Base-by-base conservation (phyloP, 352 stramenopile species). In the Phytophthora kernoviae region DNA sequence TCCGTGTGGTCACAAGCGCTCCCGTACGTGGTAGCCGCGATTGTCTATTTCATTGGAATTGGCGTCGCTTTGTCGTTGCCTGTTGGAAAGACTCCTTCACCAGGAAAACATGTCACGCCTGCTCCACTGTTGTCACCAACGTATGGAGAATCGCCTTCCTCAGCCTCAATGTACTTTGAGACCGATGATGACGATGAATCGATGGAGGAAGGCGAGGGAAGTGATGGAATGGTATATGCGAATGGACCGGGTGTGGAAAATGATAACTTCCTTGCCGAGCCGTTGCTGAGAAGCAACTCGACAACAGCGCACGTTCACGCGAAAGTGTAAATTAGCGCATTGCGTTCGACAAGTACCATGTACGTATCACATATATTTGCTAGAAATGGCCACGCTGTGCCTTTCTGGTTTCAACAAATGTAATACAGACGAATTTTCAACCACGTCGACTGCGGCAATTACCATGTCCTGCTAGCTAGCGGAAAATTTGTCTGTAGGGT, bases 21-120 rank as follows among this genome's bases (percentile, higher is more conserved):
- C 5, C 84, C 84, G n/a, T 93, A 79, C 44, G 63, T 80, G 11
- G 54, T 90, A 8, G 79, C 84, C 7, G 64, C 78, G 12, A 65
- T 68, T 2, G 43, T 91, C 22, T 91, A 88, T 48, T 40, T 73
- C 4, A 56, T 77, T 33, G 70, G 72, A 18, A 75, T 88, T 14
- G 59, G 63, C n/a, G 63, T 89, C 26, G 78, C 80, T n/a, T 20
- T 84, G 39, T 68, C 62, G 3, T 48, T 91, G 9, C 75, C 73
- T 1, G 60, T 55, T n/a, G 54, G 65, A 33, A 62, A 65, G 15
- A 66, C 47, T 54, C 55, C 36, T 12, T 27, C 37, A 9, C 27
- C 42, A 39, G 34, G 54, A 20, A 69, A 69, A 54, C 52, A 14
- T 7, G 34, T 58, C 5, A 20, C 15, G 17, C 37, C 62, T 11